Conservation (phyloP, 148 eudicot genomes). For the Fallopia convolvulus region DNA sequence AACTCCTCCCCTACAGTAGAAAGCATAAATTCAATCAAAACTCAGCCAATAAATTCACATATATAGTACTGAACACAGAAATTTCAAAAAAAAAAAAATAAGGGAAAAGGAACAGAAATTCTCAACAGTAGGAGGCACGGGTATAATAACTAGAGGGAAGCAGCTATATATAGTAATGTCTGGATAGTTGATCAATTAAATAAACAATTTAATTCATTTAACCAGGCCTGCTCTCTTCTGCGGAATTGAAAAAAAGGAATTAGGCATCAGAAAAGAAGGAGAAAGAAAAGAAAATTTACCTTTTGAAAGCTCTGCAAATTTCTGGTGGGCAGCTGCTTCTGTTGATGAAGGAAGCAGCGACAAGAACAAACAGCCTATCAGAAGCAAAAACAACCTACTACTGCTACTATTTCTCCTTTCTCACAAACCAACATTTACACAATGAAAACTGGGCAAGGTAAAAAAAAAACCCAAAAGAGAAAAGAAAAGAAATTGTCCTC, state of each 20-base stretch:
- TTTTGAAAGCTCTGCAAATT: constrained; percentile 9
- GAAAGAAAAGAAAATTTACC: constrained; percentile 4
- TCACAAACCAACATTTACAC: constrained; percentile 3
- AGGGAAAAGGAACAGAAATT: neutral
- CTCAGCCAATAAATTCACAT: neutral
- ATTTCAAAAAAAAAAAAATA: neutral
- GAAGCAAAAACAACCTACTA: constrained; percentile 5
- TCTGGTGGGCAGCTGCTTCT: neutral
- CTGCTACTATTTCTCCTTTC: neutral
- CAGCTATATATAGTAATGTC: constrained; percentile 11
- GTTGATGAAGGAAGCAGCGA: constrained; percentile 10
- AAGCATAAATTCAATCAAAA: constrained; percentile 7
- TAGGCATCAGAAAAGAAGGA: neutral
- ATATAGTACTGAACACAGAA: neutral
- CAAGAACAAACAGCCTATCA: constrained; percentile 12
- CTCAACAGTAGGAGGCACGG: neutral
- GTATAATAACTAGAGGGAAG: constrained; percentile 4
- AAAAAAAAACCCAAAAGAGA: neutral
- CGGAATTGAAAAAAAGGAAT: neutral
- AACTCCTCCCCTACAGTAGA: neutral
- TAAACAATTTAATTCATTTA: neutral
- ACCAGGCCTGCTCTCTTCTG: neutral
- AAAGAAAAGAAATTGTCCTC: neutral
- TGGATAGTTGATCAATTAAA: neutral
- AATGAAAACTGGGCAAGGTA: neutral